Conservation (phyloP, 805 yeast genomes). For the Candida piceae region DNA sequence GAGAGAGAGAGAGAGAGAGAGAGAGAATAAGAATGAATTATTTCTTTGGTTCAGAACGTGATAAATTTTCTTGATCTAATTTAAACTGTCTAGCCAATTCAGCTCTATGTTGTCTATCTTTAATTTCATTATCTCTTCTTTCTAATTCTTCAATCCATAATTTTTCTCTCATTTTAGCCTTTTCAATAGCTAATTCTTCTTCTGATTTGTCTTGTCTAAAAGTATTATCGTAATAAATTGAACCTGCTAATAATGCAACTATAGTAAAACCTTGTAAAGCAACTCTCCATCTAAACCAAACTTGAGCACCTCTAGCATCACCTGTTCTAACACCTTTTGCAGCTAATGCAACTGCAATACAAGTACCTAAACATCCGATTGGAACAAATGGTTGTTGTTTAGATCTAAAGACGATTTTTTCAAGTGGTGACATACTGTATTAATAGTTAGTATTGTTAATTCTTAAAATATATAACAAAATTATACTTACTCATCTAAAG, state of each 20-base stretch:
- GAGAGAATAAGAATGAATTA: too few species aligned
- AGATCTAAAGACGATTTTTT: conserved; percentile 55
- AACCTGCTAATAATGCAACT: conserved; percentile 78
- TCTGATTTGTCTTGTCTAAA: conserved; percentile 40
- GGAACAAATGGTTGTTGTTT: conserved; percentile 91
- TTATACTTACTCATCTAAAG: conserved; percentile 52
- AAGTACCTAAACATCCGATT: conserved; percentile 70
- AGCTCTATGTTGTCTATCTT: conserved; percentile 63
- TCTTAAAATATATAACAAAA: background rate
- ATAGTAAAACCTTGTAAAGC: conserved; percentile 81
- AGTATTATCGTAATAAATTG: conserved; percentile 57
- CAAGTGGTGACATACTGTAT: conserved; percentile 43
- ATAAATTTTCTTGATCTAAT: conserved; percentile 25
- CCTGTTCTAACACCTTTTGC: conserved; percentile 72
- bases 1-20: too few species aligned
- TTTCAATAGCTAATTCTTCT: conserved; percentile 64
- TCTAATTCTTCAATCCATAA: conserved; percentile 90
- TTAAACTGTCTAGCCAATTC: conserved; percentile 47
- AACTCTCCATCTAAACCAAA: conserved; percentile 86
- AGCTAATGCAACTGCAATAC: conserved; percentile 76
- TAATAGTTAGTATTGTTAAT: conserved; percentile 27
- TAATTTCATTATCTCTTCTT: conserved; percentile 72
- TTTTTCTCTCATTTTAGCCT: conserved; percentile 80
- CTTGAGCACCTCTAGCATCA: conserved; percentile 69
- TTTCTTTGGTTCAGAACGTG: background rate